Base-by-base conservation (phyloP, 2,329 filamentous ascomycete genomes). In the Rutstroemia sydowiana region DNA sequence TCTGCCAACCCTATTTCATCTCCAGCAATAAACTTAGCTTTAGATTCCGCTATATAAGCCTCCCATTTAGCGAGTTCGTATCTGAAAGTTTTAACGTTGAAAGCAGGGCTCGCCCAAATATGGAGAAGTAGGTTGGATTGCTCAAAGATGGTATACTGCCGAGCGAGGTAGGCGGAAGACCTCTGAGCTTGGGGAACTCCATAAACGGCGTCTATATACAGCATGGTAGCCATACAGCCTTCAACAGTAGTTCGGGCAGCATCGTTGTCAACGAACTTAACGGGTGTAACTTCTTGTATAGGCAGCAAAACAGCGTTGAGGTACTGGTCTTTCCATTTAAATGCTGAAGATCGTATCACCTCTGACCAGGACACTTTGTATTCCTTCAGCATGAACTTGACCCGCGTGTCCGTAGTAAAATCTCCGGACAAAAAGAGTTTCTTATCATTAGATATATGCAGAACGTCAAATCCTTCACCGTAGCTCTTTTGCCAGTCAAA, bases 401-500 rank as follows among this genome's bases (percentile, higher is more conserved):
- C 68, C 2, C 75, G 69, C 64, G 71, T 63, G 49, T 82, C 78
- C 5, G 71, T 68, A 3, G 78, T 60, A 0, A 59, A 28, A 51
- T 82, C 77, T 0, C 65, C 61, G 2, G 75, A 75, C 3, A 71
- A 59, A 60, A 78, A 81, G 44, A 82, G 67, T 14, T 65, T 66
- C 41, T 57, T 56, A 10, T 45, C 51, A 36, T 63, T 66, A 1
- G 58, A 62, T 6, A 84, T 77, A 62, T 93, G 84, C 53, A 93
- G 69, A 5, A 95, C 88, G 63, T 98, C 87, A 57, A 90, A 95
- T 0, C 93, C 93, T 0, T 64, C 60, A 0, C 90, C 91, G 63
- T 98, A 98, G 21, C 77, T 70, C 0, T 71, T 71, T 4, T 83
- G 73, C 92, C 92, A 95, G 60, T 86, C 76, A 57, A 93, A 90